Evolutionary conservation across 306 rosid genomes (phyloP).

Genomic region (Amphicarpaea edgeworthii): DNA sequence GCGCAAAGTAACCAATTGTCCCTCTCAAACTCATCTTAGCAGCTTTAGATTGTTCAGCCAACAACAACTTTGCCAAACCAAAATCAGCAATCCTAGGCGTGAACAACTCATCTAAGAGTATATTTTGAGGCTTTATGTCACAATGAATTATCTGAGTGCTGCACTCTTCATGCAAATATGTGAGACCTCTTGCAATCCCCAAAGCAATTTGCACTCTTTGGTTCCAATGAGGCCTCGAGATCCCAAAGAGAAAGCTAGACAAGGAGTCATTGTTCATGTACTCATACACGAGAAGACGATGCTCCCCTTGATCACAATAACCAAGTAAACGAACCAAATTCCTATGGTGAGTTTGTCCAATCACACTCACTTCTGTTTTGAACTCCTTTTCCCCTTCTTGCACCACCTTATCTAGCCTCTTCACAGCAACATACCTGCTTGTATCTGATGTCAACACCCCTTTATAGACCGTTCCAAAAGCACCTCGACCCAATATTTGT

Average conservation of each 20-base stretch:
- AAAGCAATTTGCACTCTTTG: slow-evolving; percentile 19
- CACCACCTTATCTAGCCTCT: slow-evolving; percentile 44
- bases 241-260: slow-evolving; percentile 11
- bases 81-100: slow-evolving; percentile 39
- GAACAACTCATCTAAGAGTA: slow-evolving; percentile 2
- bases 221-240: slow-evolving; percentile 29
- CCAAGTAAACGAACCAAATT: slow-evolving; percentile 11
- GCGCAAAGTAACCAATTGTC: slow-evolving; percentile 42
- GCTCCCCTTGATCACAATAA: slow-evolving; percentile 8
- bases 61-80: slow-evolving; percentile 47
- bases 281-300: slow-evolving; percentile 15
- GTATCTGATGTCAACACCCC: slow-evolving; percentile 39
- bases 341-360: slow-evolving; percentile 21
- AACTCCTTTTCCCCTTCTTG: slow-evolving; percentile 49
- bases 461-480: slow-evolving; percentile 47
- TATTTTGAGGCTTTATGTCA: slow-evolving; percentile 17
- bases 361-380: slow-evolving; percentile 14
- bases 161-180: slow-evolving; percentile 14
- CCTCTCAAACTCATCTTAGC: slow-evolving; percentile 48
- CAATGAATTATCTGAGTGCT: slow-evolving; percentile 21
- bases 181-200: slow-evolving; percentile 8
- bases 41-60: slow-evolving; percentile 39
- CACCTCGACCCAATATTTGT: slow-evolving; percentile 39
- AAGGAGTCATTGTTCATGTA: slow-evolving; percentile 18
- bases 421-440: slow-evolving; percentile 51